Evolutionary conservation across 768 basidiomycete species (phyloP).

Genomic region (Tulasnella sp.): DNA sequence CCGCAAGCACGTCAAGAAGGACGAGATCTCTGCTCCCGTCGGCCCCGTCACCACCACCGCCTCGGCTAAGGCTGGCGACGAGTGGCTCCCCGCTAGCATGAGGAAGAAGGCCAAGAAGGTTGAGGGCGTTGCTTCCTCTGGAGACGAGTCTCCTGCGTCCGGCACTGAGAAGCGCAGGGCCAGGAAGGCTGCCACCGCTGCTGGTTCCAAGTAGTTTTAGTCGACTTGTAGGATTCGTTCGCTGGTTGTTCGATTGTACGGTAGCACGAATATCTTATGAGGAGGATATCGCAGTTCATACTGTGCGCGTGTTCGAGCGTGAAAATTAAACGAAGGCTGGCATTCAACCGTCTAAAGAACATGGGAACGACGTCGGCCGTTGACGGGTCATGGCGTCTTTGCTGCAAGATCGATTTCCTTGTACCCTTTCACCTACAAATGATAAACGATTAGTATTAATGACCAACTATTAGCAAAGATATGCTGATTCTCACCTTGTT

Average conservation of each 20-base stretch:
- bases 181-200: slow-evolving; percentile 5
- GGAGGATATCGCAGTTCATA: background rate
- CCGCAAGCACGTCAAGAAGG: slow-evolving; percentile 48
- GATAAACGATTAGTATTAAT: background rate
- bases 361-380: background rate
- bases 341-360: background rate
- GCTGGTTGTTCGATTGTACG: slow-evolving; percentile 11
- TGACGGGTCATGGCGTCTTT: slow-evolving; percentile 21
- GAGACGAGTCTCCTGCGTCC: slow-evolving; percentile 52
- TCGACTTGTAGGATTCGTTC: slow-evolving; percentile 20
- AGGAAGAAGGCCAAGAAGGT: slow-evolving; percentile 63
- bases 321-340: background rate
- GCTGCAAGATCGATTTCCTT: slow-evolving; percentile 67
- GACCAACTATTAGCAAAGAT: background rate
- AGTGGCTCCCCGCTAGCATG: slow-evolving; percentile 93
- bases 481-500: slow-evolving; percentile 65
- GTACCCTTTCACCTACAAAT: slow-evolving; percentile 77
- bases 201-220: slow-evolving; percentile 10
- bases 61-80: slow-evolving; percentile 72
- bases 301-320: background rate
- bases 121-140: slow-evolving; percentile 50
- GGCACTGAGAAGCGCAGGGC: background rate
- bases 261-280: slow-evolving; percentile 18
- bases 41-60: slow-evolving; percentile 53
- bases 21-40: slow-evolving; percentile 56